Evolutionary conservation across 208 protist species (phyloP).

Genomic region (Crithidia expoeki): DNA sequence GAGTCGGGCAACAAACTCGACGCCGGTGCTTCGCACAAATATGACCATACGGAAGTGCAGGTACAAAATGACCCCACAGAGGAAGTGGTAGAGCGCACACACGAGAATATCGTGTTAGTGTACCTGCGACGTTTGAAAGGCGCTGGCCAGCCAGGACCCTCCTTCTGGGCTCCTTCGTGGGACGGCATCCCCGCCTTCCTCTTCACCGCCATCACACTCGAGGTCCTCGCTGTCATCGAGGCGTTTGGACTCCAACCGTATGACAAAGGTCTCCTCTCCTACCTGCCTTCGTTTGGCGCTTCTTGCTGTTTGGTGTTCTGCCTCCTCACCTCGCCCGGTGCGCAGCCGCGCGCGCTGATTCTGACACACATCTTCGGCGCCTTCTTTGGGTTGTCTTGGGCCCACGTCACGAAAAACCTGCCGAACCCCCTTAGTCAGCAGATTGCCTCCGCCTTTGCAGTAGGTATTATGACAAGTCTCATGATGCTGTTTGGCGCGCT

Average conservation of each 20-base stretch:
- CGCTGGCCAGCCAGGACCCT: constrained; percentile 38
- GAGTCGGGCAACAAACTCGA: constrained; percentile 8
- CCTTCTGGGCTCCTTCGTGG: constrained; percentile 38
- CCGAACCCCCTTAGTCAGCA: constrained; percentile 50
- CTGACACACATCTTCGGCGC: constrained; percentile 59
- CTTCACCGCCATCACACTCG: constrained; percentile 59
- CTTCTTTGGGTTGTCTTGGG: constrained; percentile 63
- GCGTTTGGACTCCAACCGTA: constrained; percentile 52
- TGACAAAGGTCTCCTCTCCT: constrained; percentile 47
- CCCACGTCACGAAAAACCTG: constrained; percentile 52
- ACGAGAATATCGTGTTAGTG: constrained; percentile 16
- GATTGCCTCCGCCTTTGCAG: constrained; percentile 61
- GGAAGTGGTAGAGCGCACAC: constrained; percentile 29
- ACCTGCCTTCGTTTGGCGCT: constrained; percentile 65
- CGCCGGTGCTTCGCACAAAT: neutral
- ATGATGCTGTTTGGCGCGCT: constrained; percentile 59
- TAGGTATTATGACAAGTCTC: constrained; percentile 49
- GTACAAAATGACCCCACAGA: neutral
- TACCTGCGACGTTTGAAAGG: constrained; percentile 57
- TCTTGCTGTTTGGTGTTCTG: constrained; percentile 64
- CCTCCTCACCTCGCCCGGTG: constrained; percentile 52
- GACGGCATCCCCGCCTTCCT: constrained; percentile 54
- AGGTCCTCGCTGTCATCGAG: constrained; percentile 56
- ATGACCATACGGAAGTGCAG: neutral
- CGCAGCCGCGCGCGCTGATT: constrained; percentile 62